Evolutionary conservation across 306 rosid species (phyloP), one percentile per base, ranked within the genome.

Genomic region (Myrica gale): DNA sequence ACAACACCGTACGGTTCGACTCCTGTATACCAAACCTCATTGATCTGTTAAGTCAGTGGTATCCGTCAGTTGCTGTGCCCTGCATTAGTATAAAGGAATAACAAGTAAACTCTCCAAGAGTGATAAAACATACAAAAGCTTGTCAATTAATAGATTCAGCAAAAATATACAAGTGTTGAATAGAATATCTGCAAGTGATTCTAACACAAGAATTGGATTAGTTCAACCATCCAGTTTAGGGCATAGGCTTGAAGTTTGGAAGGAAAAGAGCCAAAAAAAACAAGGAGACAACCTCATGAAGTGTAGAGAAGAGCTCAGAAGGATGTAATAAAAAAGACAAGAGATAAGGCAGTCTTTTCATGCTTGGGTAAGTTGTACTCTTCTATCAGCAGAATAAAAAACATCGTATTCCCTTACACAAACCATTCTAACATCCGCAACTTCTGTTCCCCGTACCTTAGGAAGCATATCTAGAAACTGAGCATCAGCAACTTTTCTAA

Each of bases 1-100:
- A 66, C 20, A 17, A 13, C 17, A 41, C 48, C 4, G 42, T 43
- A 41, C 48, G 1, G 42, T 43, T 7, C 16, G 32, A 66, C 50
- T 41, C 41, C 8, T 43, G 32, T 26, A 61, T 12, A 61, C 42
- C 62, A 26, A 60, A 80, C 80, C 86, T 76, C 75, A 85, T 76
- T 74, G 65, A 26, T 88, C 83, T 47, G 43, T 10, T 69, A 76
- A 80, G 32, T 78, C 84, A 74, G 70, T 68, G 56, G 71, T 77
- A 74, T 85, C 93, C 73, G 76, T 78, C 74, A 82, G 69, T 66
- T 85, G 89, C 66, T 76, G 84, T 44, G 91, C 73, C 89, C 93
- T 89, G 93, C 85, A 78, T 82, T 80, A 68, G 39, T n/a, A 13
- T 42, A 41, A 60, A 82, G 3, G n/a, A 51, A 63, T 48, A 26